These are phyloP conservation scores for Colletotrichum lindemuthianum DNA, from an alignment of 2,329 filamentous ascomycete genomes.

Conservation along the genomic window DNA sequence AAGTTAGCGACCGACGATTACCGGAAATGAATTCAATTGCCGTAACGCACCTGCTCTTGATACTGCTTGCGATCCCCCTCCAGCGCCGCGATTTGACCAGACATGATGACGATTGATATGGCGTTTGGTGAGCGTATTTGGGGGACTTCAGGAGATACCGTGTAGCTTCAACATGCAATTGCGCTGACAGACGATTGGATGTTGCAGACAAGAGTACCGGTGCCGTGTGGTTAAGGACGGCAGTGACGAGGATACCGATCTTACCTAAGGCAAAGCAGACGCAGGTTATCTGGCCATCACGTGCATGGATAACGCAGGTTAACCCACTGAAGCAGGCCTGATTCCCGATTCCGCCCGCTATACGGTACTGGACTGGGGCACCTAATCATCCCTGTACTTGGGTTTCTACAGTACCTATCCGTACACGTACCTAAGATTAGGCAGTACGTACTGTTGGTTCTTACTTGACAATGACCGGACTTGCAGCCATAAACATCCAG, in stretches of 20 bases:
- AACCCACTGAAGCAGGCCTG: background rate
- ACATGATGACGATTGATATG: conserved; percentile 28
- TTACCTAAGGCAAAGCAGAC: background rate
- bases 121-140: background rate
- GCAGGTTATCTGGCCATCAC: background rate
- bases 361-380: too few relatives aligned
- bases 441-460: too few relatives aligned
- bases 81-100: conserved; percentile 52
- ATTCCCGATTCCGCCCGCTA: too few relatives aligned
- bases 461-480: too few relatives aligned
- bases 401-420: too few relatives aligned
- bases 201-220: too few relatives aligned
- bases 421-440: too few relatives aligned
- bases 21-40: background rate
- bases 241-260: too few relatives aligned
- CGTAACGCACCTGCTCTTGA: conserved; percentile 62
- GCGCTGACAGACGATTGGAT: too few relatives aligned
- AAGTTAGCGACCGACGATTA: conserved; percentile 35
- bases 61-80: conserved; percentile 65
- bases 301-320: background rate
- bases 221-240: too few relatives aligned
- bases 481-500: too few relatives aligned
- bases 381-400: too few relatives aligned
- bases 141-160: background rate
- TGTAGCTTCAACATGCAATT: background rate